phyloP scores from a whole-genome alignment of 1,139 yeast genomes.

The Protomyces inundatus region DNA sequence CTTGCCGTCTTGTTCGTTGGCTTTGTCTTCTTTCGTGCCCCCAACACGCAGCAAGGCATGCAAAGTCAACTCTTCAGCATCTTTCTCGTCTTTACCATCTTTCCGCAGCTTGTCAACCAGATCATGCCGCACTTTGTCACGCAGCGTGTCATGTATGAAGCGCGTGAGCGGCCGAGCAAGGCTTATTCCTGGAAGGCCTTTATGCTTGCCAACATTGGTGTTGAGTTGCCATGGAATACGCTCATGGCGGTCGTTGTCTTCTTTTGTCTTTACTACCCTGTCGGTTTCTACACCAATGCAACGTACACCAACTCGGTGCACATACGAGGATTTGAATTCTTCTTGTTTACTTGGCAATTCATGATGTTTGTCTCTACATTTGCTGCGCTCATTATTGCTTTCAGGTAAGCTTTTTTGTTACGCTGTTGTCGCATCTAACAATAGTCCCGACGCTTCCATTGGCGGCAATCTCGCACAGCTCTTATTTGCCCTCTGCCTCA shows the following conservation, averaged over 20 bases:
- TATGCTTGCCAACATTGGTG: slow-evolving; percentile 59
- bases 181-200: slow-evolving; percentile 59
- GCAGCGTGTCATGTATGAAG: slow-evolving; percentile 78
- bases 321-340: slow-evolving; percentile 43
- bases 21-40: slow-evolving; percentile 66
- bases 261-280: slow-evolving; percentile 77
- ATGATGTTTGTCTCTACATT: slow-evolving; percentile 48
- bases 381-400: slow-evolving; percentile 61
- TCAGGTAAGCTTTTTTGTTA: slow-evolving; percentile 56
- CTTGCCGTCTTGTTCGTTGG: slow-evolving; percentile 61
- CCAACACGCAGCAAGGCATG: slow-evolving; percentile 48
- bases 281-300: slow-evolving; percentile 62
- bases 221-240: slow-evolving; percentile 72
- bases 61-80: slow-evolving; percentile 52
- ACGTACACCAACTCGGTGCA: slow-evolving; percentile 37
- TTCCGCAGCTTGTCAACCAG: slow-evolving; percentile 64
- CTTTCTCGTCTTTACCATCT: slow-evolving; percentile 61
- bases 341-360: slow-evolving; percentile 43
- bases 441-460: slow-evolving; percentile 47
- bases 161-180: slow-evolving; percentile 79
- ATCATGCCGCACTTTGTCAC: slow-evolving; percentile 63
- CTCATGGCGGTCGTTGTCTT: slow-evolving; percentile 60
- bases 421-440: slow-evolving; percentile 65
- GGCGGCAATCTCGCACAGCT: slow-evolving; percentile 48
- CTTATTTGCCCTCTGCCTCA: slow-evolving; percentile 49